Evolutionary conservation across 305 asterid genomes (phyloP).

Genomic region (Solanum hybrid): DNA sequence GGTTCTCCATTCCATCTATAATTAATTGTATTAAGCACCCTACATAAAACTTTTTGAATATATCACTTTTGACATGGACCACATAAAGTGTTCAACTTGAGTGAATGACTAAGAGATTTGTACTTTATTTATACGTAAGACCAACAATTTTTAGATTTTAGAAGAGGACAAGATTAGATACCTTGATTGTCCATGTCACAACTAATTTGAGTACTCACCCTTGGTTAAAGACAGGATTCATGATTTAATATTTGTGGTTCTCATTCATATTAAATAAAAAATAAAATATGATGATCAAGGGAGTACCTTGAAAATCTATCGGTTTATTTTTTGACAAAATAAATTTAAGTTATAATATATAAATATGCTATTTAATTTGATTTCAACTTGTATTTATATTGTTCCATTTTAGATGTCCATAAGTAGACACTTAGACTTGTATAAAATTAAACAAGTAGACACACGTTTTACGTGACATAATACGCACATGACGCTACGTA

Average conservation of each 20-base stretch:
- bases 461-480: background rate
- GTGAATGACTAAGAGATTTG: background rate
- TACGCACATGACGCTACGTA: background rate
- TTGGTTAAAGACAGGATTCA: background rate
- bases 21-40: background rate
- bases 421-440: no score
- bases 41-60: background rate
- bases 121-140: background rate
- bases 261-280: background rate
- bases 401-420: background rate
- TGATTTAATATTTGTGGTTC: background rate
- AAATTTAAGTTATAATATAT: no score
- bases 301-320: background rate
- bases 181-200: background rate
- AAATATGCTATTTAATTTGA: no score
- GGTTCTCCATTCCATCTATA: background rate
- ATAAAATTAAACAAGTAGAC: no score
- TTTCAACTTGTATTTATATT: no score
- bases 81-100: background rate
- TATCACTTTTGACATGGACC: conserved; percentile 5
- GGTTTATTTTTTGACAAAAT: background rate
- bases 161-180: background rate
- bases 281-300: background rate
- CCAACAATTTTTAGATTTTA: background rate
- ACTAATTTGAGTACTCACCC: background rate